Conservation (phyloP, 805 yeast species). For the Kodamaea restingae region DNA sequence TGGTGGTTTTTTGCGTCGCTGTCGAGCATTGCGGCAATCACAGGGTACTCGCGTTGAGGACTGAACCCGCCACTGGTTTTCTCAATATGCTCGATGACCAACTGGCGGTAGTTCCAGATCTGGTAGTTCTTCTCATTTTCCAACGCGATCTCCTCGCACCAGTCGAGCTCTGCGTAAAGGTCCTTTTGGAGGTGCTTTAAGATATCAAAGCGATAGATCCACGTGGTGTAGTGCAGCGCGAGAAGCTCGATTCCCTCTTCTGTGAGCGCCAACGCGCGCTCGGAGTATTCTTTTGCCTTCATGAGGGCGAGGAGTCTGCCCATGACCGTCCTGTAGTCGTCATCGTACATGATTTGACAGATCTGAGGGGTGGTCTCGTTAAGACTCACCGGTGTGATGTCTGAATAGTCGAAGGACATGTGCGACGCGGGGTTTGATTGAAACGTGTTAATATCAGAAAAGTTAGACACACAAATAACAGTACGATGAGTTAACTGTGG, state of each 20-base stretch:
- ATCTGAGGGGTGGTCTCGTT: constrained; percentile 44
- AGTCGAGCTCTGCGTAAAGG: constrained; percentile 56
- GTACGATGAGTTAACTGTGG: too few relatives aligned
- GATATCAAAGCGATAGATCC: constrained; percentile 68
- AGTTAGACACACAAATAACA: too few relatives aligned
- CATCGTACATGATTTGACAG: constrained; percentile 67
- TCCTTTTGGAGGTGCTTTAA: constrained; percentile 36
- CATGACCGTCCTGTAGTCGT: constrained; percentile 62
- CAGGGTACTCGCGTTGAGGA: constrained; percentile 57
- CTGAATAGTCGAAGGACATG: constrained; percentile 29
- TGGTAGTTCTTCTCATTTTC: constrained; percentile 89
- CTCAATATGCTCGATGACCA: constrained; percentile 43
- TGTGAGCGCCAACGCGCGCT: constrained; percentile 68
- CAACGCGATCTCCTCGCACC: constrained; percentile 75
- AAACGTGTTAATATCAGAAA: too few relatives aligned
- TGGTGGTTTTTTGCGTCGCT: constrained; percentile 91
- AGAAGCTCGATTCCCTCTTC: constrained; percentile 57
- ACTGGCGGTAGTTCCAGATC: constrained; percentile 91
- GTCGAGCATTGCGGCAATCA: constrained; percentile 62
- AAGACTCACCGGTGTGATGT: constrained; percentile 41
- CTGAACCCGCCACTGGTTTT: constrained; percentile 22
- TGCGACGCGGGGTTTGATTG: neutral
- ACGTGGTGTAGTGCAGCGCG: constrained; percentile 89
- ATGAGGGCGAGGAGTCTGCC: constrained; percentile 60
- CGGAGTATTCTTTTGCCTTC: constrained; percentile 56